Conservation (phyloP, 768 basidiomycete species). For the Panellus pusillus region DNA sequence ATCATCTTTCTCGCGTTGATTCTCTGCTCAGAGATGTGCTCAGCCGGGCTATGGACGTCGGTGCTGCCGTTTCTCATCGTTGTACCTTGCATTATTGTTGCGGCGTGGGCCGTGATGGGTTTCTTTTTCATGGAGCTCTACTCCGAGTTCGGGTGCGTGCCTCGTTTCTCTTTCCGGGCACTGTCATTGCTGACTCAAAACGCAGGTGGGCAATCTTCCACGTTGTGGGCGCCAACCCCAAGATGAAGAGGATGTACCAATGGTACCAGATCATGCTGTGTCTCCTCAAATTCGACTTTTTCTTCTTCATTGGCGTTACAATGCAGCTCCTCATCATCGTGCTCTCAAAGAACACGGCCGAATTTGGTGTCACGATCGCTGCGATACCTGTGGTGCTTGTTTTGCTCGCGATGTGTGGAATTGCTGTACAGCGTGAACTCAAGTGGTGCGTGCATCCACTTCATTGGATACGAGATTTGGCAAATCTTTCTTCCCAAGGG, state of each 20-base stretch:
- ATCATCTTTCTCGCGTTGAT: background rate
- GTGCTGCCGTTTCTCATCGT: slow-evolving; percentile 72
- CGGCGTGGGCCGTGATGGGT: slow-evolving; percentile 63
- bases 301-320: slow-evolving; percentile 83
- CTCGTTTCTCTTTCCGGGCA: slow-evolving; percentile 2
- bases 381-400: slow-evolving; percentile 79
- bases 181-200: slow-evolving; percentile 6
- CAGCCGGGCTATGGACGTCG: slow-evolving; percentile 53
- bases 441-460: slow-evolving; percentile 53
- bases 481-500: slow-evolving; percentile 37
- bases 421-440: slow-evolving; percentile 78
- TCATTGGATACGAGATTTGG: background rate
- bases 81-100: slow-evolving; percentile 66
- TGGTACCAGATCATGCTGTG: slow-evolving; percentile 87
- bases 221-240: slow-evolving; percentile 82
- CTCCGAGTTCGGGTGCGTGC: slow-evolving; percentile 76
- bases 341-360: slow-evolving; percentile 58
- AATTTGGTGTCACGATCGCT: slow-evolving; percentile 80
- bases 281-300: slow-evolving; percentile 88
- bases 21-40: slow-evolving; percentile 41
- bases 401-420: slow-evolving; percentile 61
- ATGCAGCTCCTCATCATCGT: slow-evolving; percentile 91
- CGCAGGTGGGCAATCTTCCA: slow-evolving; percentile 88
- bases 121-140: slow-evolving; percentile 74
- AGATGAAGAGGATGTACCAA: slow-evolving; percentile 88